These are phyloP conservation scores for Arbutus unedo DNA, from an alignment of 148 eudicot genomes.

Conservation along the genomic window DNA sequence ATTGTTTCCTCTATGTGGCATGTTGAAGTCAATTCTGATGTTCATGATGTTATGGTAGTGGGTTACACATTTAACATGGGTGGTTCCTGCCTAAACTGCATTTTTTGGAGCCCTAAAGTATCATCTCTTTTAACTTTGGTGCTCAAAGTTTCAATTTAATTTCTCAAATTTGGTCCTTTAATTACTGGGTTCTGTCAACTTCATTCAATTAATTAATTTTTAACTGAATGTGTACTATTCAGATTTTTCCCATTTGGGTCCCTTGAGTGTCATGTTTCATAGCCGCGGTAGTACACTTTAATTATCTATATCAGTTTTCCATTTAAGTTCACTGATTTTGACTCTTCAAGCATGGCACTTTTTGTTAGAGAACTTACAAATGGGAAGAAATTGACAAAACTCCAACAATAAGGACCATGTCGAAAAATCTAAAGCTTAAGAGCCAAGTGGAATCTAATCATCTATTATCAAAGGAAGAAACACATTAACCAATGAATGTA, in stretches of 20 bases:
- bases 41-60: background rate
- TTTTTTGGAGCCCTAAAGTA: background rate
- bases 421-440: background rate
- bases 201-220: no score
- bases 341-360: background rate
- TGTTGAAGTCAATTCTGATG: background rate
- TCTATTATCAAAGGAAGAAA: no score
- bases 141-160: background rate
- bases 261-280: background rate
- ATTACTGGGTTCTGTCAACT: background rate
- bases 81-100: background rate
- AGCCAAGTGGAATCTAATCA: no score
- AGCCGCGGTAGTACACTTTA: no score
- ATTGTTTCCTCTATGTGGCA: background rate
- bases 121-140: background rate
- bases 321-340: background rate
- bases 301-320: no score
- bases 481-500: background rate
- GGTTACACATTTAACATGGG: background rate
- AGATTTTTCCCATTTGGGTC: background rate
- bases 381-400: no score
- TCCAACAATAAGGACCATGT: background rate
- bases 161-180: background rate
- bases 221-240: background rate
- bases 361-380: background rate